Evolutionary conservation across 768 basidiomycete genomes (phyloP).

Genomic region (Lactarius tabidus): DNA sequence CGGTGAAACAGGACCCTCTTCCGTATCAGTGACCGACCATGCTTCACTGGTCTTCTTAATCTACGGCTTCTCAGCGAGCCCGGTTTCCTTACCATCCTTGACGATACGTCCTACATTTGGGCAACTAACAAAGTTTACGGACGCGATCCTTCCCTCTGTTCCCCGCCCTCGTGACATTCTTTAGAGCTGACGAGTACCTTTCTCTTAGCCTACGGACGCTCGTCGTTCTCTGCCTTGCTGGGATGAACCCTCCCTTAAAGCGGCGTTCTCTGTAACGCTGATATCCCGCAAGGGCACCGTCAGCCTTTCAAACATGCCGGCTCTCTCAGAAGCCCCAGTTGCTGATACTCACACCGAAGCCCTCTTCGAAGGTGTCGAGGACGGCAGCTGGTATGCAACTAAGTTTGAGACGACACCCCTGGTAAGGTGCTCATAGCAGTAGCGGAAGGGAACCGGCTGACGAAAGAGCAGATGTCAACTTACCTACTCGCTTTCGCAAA

Average conservation of each 20-base stretch:
- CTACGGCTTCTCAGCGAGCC: neutral
- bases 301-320: conserved; percentile 86
- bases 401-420: conserved; percentile 77
- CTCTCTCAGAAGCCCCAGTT: conserved; percentile 47
- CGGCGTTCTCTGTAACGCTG: conserved; percentile 73
- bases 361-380: conserved; percentile 30
- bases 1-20: neutral
- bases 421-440: conserved; percentile 31
- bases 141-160: neutral
- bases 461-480: conserved; percentile 59
- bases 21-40: neutral
- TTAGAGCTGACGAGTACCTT: neutral
- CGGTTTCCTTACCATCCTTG: neutral
- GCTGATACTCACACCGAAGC: conserved; percentile 28
- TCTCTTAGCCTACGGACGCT: conserved; percentile 74
- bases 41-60: neutral
- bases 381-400: conserved; percentile 71
- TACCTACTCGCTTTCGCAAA: conserved; percentile 90
- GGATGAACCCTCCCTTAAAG: conserved; percentile 91
- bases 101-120: neutral
- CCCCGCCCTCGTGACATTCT: neutral
- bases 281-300: conserved; percentile 73
- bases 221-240: conserved; percentile 82
- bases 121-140: neutral
- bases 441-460: neutral